Evolutionary conservation across 2,329 filamentous ascomycete species (phyloP), one percentile per base, ranked within the genome.

Genomic region (Penicillium occitanis): DNA sequence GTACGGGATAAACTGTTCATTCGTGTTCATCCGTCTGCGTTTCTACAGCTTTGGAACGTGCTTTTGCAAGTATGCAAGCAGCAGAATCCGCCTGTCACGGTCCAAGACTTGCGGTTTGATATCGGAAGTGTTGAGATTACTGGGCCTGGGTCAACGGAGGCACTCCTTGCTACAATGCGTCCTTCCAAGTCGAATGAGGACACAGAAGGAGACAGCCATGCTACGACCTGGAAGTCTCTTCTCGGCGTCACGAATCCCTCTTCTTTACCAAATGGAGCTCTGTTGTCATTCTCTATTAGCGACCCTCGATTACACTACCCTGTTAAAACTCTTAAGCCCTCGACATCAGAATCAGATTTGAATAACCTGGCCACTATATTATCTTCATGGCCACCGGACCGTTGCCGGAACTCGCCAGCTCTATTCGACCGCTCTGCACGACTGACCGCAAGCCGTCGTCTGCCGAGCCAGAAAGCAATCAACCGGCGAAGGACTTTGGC

Each of bases 231-330:
- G 82, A 68, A 66, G n/a, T 76, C 75, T 46, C 73, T 84, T 19
- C 66, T 78, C 17, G 78, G 78, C 10, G 80, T 93, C 10, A 88
- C 87, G 5, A 91, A 92, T 71, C 85, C 90, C 1, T 85, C 89
- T 0, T 83, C 88, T 2, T 80, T 97, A 1, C 92, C 93, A 3
- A 75, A 82, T 19, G 89, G 91, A 63, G 85, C 90, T 1, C 75
- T 95, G 3, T 80, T 98, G 3, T 83, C 86, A 0, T 95, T 98
- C 74, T 83, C 87, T 2, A 82, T 91, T 3, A 84, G 88, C 63
- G 95, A 99, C 74, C 93, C 94, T 35, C 89, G 94, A 8, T 84
- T 98, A 17, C 84, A 86, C 66, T 90, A 93, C 74, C 93, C 93
- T 10, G 90, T 91, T 1, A 84, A 85, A 61, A 85, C 83, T 50